Evolutionary conservation across 78 protist genomes (phyloP).

Genomic region (Capsaspora owczarzaki): DNA sequence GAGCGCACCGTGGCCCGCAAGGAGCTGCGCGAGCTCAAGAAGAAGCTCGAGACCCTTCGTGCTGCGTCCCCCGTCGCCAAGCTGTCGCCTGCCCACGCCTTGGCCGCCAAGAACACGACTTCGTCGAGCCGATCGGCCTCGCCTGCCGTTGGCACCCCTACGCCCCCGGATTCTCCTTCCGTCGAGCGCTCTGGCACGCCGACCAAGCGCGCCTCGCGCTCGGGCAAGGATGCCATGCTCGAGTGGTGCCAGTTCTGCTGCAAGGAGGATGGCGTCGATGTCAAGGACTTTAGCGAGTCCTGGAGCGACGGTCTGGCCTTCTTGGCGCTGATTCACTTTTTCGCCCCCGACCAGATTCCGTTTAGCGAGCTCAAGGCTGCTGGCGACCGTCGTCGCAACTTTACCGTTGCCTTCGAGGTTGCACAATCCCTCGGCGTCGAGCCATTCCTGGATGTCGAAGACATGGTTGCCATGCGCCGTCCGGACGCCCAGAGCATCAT

Average conservation of each 20-base stretch:
- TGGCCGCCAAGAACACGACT: too few relatives aligned
- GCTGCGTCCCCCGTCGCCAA: too few relatives aligned
- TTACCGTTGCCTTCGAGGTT: neutral
- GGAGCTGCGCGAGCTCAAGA: too few relatives aligned
- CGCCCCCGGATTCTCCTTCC: too few relatives aligned
- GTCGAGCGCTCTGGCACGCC: too few relatives aligned
- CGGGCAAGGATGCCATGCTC: slow-evolving; percentile 31
- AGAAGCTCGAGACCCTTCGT: too few relatives aligned
- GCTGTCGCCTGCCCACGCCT: too few relatives aligned
- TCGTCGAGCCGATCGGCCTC: too few relatives aligned
- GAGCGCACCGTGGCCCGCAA: too few relatives aligned
- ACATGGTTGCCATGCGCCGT: neutral
- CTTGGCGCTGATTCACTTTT: slow-evolving; percentile 3
- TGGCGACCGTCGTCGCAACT: too few relatives aligned
- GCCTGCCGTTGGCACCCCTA: too few relatives aligned
- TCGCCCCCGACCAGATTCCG: neutral
- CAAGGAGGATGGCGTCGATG: slow-evolving; percentile 29
- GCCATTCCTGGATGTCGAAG: neutral
- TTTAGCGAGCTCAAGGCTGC: neutral
- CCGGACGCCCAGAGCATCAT: neutral
- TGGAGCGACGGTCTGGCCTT: slow-evolving; percentile 53
- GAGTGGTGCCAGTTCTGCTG: slow-evolving; percentile 64
- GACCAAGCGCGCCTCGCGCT: too few relatives aligned
- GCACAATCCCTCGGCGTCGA: neutral
- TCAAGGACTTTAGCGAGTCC: slow-evolving; percentile 51